These are phyloP conservation scores for Fusarium marasasianum DNA, from an alignment of 2,329 filamentous ascomycete genomes.

Conservation along the genomic window DNA sequence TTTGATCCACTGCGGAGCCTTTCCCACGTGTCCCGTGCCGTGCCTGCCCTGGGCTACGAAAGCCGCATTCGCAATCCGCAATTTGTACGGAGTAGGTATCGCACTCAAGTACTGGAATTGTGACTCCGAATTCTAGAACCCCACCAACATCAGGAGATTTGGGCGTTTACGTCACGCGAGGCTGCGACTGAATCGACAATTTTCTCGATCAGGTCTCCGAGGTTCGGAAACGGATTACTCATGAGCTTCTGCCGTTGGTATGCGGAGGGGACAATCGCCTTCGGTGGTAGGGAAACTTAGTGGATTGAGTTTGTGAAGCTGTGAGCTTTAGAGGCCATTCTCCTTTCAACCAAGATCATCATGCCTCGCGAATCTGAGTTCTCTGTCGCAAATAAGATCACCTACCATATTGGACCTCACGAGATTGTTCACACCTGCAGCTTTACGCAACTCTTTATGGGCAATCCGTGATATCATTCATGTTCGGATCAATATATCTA, in stretches of 20 bases:
- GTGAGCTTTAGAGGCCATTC: background rate
- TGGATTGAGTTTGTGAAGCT: background rate
- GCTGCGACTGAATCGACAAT: background rate
- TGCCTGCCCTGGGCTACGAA: background rate
- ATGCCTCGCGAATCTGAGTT: background rate
- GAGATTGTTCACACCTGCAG: background rate
- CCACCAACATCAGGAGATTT: conserved; percentile 19
- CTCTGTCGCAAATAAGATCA: background rate
- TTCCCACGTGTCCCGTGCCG: background rate
- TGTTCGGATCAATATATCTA: background rate
- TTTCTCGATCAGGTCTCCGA: background rate
- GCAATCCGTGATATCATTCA: background rate
- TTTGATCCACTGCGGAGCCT: background rate
- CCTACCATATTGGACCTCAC: background rate
- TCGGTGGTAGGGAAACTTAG: background rate
- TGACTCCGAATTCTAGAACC: background rate
- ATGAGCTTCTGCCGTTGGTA: no score
- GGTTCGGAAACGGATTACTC: background rate
- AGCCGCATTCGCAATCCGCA: background rate
- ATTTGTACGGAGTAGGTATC: background rate
- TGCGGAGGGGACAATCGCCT: no score
- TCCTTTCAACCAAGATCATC: background rate
- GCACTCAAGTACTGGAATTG: background rate
- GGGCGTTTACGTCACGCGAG: conserved; percentile 5
- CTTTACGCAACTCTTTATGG: background rate